Evolutionary conservation across 2,329 filamentous ascomycete species (phyloP).

Genomic region (Plectosphaerella plurivora): DNA sequence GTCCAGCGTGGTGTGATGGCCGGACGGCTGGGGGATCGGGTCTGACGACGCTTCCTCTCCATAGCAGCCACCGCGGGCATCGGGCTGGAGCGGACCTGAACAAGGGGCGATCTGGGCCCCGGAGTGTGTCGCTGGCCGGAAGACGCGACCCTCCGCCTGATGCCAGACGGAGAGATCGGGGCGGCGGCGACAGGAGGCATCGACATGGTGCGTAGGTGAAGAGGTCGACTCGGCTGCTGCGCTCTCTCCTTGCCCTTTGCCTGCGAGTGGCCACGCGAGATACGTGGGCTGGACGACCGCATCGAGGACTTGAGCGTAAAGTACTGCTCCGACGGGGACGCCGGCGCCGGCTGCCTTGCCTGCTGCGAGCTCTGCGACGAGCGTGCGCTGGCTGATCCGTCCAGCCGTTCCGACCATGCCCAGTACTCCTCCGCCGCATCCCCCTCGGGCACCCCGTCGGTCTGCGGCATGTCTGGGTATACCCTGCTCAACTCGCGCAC

Average conservation of each 20-base stretch:
- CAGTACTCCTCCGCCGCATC: constrained; percentile 63
- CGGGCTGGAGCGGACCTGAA: constrained; percentile 18
- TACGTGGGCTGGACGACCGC: constrained; percentile 25
- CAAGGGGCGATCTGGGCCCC: constrained; percentile 1
- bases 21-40: constrained; percentile 52
- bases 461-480: constrained; percentile 36
- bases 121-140: constrained; percentile 22
- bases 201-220: constrained; percentile 47
- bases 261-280: constrained; percentile 33
- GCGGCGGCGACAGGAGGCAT: constrained; percentile 38
- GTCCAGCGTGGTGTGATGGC: constrained; percentile 54
- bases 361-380: constrained; percentile 37
- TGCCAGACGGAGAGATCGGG: constrained; percentile 32
- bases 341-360: constrained; percentile 33
- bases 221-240: constrained; percentile 37
- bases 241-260: constrained; percentile 24
- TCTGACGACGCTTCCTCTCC: constrained; percentile 41
- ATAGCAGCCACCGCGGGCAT: constrained; percentile 11
- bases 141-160: constrained; percentile 42
- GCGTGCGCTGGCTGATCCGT: constrained; percentile 46
- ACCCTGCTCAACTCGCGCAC: constrained; percentile 59
- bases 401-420: constrained; percentile 61
- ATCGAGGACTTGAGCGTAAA: constrained; percentile 31
- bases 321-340: constrained; percentile 35
- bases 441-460: constrained; percentile 48